A percentile compares a stretch with the other conserved stretches of the same genome.
phyloP scores from a whole-genome alignment of 768 basidiomycete species.

The Russula virescens region DNA sequence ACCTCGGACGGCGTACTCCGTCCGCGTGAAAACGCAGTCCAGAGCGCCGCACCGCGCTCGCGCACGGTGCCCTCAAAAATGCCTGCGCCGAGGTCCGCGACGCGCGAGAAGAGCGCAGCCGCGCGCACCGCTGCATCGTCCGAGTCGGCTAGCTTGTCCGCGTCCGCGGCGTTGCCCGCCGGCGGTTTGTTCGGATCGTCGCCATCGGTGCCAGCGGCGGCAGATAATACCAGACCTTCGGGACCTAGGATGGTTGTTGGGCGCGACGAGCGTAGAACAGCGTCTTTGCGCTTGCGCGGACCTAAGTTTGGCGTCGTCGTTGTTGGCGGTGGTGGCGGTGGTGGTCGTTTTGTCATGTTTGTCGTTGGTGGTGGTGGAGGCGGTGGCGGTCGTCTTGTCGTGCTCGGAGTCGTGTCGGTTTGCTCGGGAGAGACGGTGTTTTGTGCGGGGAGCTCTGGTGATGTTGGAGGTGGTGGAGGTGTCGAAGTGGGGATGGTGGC shows the following conservation, averaged over 20 bases:
- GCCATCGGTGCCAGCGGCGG: no score
- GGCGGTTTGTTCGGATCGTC: no score
- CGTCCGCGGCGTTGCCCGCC: no score
- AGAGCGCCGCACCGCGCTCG: conserved; percentile 13
- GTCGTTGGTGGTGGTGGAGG: background rate
- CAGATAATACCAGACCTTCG: no score
- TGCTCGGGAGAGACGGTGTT: background rate
- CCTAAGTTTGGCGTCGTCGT: no score
- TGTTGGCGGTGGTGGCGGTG: no score
- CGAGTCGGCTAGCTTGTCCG: background rate
- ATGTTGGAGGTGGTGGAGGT: background rate
- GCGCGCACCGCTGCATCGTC: conserved; percentile 8
- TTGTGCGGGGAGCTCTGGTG: background rate
- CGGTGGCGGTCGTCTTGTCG: background rate
- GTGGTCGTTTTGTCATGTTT: background rate
- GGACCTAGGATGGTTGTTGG: no score
- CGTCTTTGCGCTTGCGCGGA: conserved; percentile 16
- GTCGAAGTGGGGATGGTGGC: background rate
- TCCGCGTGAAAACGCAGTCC: conserved; percentile 5
- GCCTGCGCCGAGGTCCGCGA: conserved; percentile 6
- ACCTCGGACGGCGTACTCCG: background rate
- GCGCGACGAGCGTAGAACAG: background rate
- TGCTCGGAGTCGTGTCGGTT: background rate
- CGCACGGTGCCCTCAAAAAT: conserved; percentile 16
- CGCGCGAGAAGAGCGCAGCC: conserved; percentile 11